These are phyloP conservation scores for Quercus glauca DNA, from an alignment of 306 rosid genomes.

Conservation along the genomic window DNA sequence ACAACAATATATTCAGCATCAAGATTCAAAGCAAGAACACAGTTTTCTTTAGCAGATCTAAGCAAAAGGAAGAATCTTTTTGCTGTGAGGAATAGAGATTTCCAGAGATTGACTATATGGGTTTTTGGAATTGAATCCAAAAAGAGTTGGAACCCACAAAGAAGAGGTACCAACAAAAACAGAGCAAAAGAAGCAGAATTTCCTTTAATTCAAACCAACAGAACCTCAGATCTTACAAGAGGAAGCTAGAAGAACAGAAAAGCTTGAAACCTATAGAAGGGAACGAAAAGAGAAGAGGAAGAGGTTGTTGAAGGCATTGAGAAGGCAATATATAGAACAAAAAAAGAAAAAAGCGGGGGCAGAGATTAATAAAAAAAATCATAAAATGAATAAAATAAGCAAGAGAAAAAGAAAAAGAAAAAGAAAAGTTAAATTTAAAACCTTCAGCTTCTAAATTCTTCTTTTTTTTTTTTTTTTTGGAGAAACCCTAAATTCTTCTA, in stretches of 20 bases:
- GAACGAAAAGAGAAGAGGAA: constrained; percentile 24
- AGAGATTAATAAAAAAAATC: background rate
- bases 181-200: background rate
- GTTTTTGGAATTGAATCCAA: background rate
- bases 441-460: too few species aligned
- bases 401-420: background rate
- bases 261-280: background rate
- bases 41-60: background rate
- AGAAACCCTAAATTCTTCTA: too few species aligned
- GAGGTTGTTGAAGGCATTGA: constrained; percentile 23
- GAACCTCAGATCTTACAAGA: background rate
- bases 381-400: background rate
- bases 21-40: background rate
- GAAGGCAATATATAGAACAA: constrained; percentile 50
- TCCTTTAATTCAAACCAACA: background rate
- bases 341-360: background rate
- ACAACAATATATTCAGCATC: constrained; percentile 35
- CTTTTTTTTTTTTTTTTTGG: too few species aligned
- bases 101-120: background rate
- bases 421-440: background rate
- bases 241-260: background rate
- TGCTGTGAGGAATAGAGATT: constrained; percentile 4
- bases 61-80: background rate
- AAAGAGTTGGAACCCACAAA: background rate
- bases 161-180: background rate